These are phyloP conservation scores for Rhizophora apiculata DNA, from an alignment of 345 rosid genomes.

Conservation along the genomic window DNA sequence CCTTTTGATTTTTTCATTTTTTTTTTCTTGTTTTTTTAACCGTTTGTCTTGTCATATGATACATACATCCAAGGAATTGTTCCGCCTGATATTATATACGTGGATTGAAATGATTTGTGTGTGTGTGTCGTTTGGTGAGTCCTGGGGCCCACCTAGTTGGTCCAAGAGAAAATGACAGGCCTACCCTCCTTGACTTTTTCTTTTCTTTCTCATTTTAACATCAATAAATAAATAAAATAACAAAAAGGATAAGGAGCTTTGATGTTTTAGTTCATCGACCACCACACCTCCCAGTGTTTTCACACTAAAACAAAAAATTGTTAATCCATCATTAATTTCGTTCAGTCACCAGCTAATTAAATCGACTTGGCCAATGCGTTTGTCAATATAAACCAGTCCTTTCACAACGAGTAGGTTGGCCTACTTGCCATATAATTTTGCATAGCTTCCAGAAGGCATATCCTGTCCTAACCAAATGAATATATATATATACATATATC, in stretches of 20 bases:
- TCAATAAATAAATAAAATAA: neutral
- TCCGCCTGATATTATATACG: neutral
- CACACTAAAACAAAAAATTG: neutral
- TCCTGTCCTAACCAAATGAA: neutral
- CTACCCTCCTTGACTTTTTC: conserved; percentile 30
- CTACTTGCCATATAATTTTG: conserved; percentile 2
- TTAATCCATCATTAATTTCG: no score
- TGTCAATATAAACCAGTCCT: neutral
- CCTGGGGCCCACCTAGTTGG: conserved; percentile 28
- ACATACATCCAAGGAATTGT: neutral
- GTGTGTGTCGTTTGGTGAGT: neutral
- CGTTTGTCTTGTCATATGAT: neutral
- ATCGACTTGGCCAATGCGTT: no score
- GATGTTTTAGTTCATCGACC: neutral
- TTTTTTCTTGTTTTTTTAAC: neutral
- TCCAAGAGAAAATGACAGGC: conserved; percentile 21
- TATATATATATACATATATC: no score
- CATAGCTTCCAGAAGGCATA: conserved; percentile 25
- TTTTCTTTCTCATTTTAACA: neutral
- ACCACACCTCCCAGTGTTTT: neutral
- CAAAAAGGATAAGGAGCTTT: neutral
- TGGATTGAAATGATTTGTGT: neutral
- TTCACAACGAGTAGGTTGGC: conserved; percentile 7
- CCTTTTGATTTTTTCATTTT: neutral
- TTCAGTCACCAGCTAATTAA: neutral